Evolutionary conservation across 2,329 filamentous ascomycete genomes (phyloP), one percentile per base, ranked within the genome.

Genomic region (Penicillium italicum): DNA sequence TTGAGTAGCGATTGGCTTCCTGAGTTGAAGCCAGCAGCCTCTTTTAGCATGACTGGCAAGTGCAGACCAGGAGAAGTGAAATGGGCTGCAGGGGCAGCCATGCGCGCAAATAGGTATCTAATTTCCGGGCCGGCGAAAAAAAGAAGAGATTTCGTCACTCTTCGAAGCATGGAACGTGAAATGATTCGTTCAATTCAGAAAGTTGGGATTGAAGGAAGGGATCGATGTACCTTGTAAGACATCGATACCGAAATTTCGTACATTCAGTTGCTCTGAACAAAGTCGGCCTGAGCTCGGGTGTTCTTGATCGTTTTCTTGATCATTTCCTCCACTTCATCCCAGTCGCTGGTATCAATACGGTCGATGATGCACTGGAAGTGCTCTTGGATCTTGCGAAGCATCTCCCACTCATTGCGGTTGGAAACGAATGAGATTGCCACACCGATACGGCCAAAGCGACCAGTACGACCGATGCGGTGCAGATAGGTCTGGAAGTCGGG

Each of bases 401-500:
- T 88, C 42, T 84, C 74, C 82, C 86, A 97, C 72, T 91, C 94
- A 64, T 83, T 84, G 70, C 86, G 85, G 76, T 95, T 91, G 65
- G 91, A 90, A 50, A 99, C 90, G 66, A 99, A 97, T 62, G 89
- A 95, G 71, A 99, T 92, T 56, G 90, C 92, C 65, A 97, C 94
- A 68, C 94, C 94, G 33, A 97, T 91, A 73, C 93, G 92, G 55
- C 94, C 94, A 67, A 99, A 99, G 63, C 94, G 90, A 61, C 94
- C 94, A 14, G 94, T 99, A 69, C 94, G 91, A 59, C 94, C 94
- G 66, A 99, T 99, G 71, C 94, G 89, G 81, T 99, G 94, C 46
- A 99, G 87, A 71, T 99, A 99, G 0, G 94, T 99, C 78, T 97
- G 92, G 44, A 86, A 86, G 70, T 99, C 94, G 14, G 93, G 89